Conservation (phyloP, 441 rosid genomes). For the Pelargonium australe region DNA sequence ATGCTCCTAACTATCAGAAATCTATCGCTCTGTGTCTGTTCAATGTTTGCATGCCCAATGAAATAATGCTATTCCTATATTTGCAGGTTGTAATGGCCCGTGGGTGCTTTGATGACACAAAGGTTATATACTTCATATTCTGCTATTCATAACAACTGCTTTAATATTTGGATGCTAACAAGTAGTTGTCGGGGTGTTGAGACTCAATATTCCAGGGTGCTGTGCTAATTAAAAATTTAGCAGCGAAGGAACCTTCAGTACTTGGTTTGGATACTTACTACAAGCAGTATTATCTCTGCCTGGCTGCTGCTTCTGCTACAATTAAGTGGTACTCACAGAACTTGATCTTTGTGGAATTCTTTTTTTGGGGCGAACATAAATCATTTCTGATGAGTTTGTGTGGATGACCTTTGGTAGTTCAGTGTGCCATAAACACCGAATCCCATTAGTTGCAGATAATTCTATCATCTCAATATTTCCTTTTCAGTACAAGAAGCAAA, state of each 20-base stretch:
- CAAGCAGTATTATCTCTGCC: conserved; percentile 93
- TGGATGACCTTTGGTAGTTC: conserved; percentile 6
- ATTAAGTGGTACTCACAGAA: conserved; percentile 65
- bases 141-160: neutral
- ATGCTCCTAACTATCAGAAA: conserved; percentile 11
- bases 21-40: conserved; percentile 3
- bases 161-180: conserved; percentile 19
- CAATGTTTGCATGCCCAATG: conserved; percentile 12
- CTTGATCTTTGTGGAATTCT: conserved; percentile 9
- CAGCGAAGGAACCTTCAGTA: conserved; percentile 83
- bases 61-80: conserved; percentile 18
- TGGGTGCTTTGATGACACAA: conserved; percentile 92
- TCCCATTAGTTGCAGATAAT: no score
- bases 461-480: no score
- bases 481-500: no score
- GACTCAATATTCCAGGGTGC: conserved; percentile 61
- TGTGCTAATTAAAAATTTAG: conserved; percentile 65
- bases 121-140: conserved; percentile 42
- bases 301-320: conserved; percentile 91
- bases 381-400: neutral
- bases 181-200: conserved; percentile 19
- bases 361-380: conserved; percentile 15
- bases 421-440: no score
- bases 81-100: conserved; percentile 80
- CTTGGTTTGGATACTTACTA: conserved; percentile 90